Evolutionary conservation across 495 filamentous ascomycete species (phyloP), one percentile per base, ranked within the genome.

Genomic region (Poronia punctata): DNA sequence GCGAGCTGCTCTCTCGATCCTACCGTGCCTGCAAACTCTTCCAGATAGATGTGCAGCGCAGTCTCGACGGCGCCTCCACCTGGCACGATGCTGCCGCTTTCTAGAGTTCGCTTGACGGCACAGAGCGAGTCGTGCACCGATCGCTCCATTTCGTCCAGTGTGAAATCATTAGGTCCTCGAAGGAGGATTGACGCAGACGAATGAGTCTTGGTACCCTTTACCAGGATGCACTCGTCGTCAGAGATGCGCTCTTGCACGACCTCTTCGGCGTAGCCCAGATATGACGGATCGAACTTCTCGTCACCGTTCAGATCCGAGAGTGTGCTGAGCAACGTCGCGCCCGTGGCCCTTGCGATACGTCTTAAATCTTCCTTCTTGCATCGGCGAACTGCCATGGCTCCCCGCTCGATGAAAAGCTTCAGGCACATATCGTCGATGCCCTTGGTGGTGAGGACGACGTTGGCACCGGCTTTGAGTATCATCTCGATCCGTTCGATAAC

Each of bases 311-410:
- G 67, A 58, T 99, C 94, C 8, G 92, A 95, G 14, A 99, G 75
- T 4, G 88, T 82, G 74, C 82, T 86, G 49, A 99, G 71, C 19
- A 99, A 75, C 14, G 88, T 95, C 10, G 93, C 93, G 31, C 92
- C 92, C 5, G 90, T 94, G 9, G 92, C 92, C 69, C 86, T 95
- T 20, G 93, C 90, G 60, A 99, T 97, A 39, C 92, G 80, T 53
- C 92, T 75, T 37, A 99, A 75, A 53, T 99, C 92, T 65, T 99
- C 92, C 75, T 99, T 99, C 74, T 99, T 99, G 66, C 90, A 96
- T 50, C 92, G 76, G 32, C 92, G 80, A 15, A 99, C 88, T 11
- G 84, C 92, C 86, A 99, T 96, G 40, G 88, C 89, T 40, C 89
- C 89, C 61, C 76, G 82, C 73, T 99, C 93, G 37, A 97, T 75